Evolutionary conservation across 1,139 yeast species (phyloP), one percentile per base, ranked within the genome.

Genomic region (Blastobotrys arbuscula): DNA sequence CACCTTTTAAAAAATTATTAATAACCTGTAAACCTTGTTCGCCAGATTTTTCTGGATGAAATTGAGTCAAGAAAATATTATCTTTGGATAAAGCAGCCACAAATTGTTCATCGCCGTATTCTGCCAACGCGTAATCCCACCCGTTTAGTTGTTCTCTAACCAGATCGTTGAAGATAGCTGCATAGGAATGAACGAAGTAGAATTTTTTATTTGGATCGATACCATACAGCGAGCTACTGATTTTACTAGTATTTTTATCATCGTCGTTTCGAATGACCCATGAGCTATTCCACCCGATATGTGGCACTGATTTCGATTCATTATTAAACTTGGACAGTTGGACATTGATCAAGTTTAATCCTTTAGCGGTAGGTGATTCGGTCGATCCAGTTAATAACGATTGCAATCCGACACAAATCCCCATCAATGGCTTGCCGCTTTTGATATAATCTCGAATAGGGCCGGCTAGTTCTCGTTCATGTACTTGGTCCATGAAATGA

Each of bases 31-130:
- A 71, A 41, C 98, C 98, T 8, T 96, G 96, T 39, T 72, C 66
- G 10, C 98, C 98, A 2, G 96, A 86, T 67, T 92, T 92, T 65
- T 92, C 98, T 6, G 98, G 98, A 67, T 92, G 98, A 68, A 92
- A 92, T 67, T 92, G 98, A 1, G 97, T 92, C 41, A 97, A 96
- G 67, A 92, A 86, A 19, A 90, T 73, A 55, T 88, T 89, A 51
- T 76, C 85, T 60, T 76, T 82, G 21, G 82, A 70, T 26, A 88
- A 66, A 0, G 97, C 94, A n/a, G 97, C 95, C 50, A 92, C 71
- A 59, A 89, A 92, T 47, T 70, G 74, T 65, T 92, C 94, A 21
- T 80, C 73, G 1, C 95, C 96, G 65, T 92, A 92, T 48, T 70
- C 73, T 1, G 94, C 77, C 44, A 77, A 70, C 1, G 90, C 89